Conservation (phyloP, 2,329 filamentous ascomycete genomes). For the Ascochyta fabae region DNA sequence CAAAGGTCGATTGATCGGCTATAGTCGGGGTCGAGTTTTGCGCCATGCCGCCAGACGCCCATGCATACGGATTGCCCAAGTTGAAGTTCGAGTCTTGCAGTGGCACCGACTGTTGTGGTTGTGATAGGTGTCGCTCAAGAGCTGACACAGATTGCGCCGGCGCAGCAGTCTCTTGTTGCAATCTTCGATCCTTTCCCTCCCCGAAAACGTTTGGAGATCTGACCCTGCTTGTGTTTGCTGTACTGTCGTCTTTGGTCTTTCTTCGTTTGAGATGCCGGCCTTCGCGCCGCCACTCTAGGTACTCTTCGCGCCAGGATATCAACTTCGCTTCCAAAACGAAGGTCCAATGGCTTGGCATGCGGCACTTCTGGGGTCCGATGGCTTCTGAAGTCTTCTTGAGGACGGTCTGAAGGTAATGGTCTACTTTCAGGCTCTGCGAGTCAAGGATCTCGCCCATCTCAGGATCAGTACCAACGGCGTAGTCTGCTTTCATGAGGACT, state of each 20-base stretch:
- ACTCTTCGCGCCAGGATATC: conserved; percentile 42
- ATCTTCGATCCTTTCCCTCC: background rate
- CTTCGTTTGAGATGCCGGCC: conserved; percentile 34
- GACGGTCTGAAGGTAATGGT: conserved; percentile 38
- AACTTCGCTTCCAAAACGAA: conserved; percentile 41
- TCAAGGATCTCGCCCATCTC: conserved; percentile 45
- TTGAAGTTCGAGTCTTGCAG: conserved; percentile 14
- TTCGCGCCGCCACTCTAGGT: conserved; percentile 37
- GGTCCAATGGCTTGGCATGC: conserved; percentile 41
- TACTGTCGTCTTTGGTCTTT: background rate
- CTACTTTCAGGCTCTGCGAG: conserved; percentile 39
- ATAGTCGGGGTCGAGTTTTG: conserved; percentile 5
- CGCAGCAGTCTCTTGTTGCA: background rate
- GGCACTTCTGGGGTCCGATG: conserved; percentile 39
- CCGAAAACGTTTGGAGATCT: background rate
- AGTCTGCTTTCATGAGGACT: conserved; percentile 44
- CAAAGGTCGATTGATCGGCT: conserved; percentile 21
- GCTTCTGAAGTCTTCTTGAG: conserved; percentile 32
- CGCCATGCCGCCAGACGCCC: background rate
- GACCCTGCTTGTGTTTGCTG: background rate
- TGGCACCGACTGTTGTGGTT: background rate
- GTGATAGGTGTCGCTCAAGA: background rate
- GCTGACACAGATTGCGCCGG: background rate
- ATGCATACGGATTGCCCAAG: conserved; percentile 19
- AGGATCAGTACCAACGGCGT: conserved; percentile 42